Evolutionary conservation across 495 filamentous ascomycete genomes (phyloP), one percentile per base, ranked within the genome.

Genomic region (Aspergillus biplanus): DNA sequence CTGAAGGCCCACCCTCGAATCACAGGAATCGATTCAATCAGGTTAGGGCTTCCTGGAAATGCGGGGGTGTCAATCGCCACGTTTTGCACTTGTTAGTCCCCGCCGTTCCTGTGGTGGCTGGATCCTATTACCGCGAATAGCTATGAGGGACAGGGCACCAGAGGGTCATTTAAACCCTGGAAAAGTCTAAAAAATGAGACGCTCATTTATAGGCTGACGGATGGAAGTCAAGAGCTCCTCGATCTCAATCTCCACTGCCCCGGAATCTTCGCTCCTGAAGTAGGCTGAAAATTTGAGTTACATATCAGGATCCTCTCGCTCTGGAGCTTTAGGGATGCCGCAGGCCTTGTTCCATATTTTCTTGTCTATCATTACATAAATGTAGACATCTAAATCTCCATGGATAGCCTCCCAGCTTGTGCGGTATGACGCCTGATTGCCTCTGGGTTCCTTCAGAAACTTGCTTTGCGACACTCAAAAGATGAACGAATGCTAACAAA

Each of bases 371-470:
- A 21, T 50, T 27, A 27, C 21, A 18, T 31, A 50, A 50, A 50
- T 50, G 47, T 5, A 50, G 47, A 50, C 27, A 50, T 18, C 16
- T 18, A 21, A 4, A 18, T 18, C 47, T 50, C 47, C 18, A 50
- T 50, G 47, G 47, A 50, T 9, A 50, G 47, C n/a, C 47, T 50
- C 21, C 47, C 47, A 27, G 21, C 16, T 18, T 50, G 47, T 27
- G 47, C 47, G 47, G 47, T 50, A 50, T 50, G 16, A 27, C 27
- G 27, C 27, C 16, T 50, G 16, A 9, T 8, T 50, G 5, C 16
- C 47, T 50, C 16, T n/a, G 46, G 2, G 8, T n/a, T 1, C 47
- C n/a, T 31, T 21, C 27, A 9, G 16, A 44, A 44, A 12, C 7
- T 50, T 18, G n/a, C 21, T 49, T 49, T 49, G 9, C 11, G 18